Percentiles rank a stretch among this genome's conserved stretches.
These are phyloP conservation scores for Phycomyces nitens DNA, from an alignment of 192 early-diverging fungal species.

Conservation along the genomic window DNA sequence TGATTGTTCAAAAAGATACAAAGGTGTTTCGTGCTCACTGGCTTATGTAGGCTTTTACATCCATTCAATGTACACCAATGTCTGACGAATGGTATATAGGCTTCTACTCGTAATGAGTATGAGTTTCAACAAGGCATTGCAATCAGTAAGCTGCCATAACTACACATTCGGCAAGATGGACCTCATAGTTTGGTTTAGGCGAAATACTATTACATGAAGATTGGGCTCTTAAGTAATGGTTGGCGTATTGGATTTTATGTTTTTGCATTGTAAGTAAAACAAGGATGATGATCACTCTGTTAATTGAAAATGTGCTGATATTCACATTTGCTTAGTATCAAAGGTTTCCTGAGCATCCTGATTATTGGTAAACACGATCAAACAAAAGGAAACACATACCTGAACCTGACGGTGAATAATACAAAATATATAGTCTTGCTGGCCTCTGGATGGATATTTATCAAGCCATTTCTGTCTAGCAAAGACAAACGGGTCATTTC, in stretches of 20 bases:
- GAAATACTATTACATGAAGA: constrained; percentile 47
- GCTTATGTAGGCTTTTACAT: constrained; percentile 39
- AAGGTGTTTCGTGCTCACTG: constrained; percentile 49
- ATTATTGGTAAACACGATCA: constrained; percentile 38
- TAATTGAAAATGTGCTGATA: too few species aligned
- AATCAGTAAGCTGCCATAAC: constrained; percentile 35
- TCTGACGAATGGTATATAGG: constrained; percentile 18
- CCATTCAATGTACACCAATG: not conserved
- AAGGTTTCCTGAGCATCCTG: constrained; percentile 48
- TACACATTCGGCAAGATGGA: not conserved
- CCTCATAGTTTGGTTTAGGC: constrained; percentile 22
- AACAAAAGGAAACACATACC: not conserved
- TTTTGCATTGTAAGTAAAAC: constrained; percentile 44
- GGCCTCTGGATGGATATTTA: constrained; percentile 58
- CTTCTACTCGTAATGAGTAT: constrained; percentile 42
- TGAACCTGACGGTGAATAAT: not conserved
- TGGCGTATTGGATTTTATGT: constrained; percentile 56
- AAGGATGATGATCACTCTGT: not conserved
- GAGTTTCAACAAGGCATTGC: constrained; percentile 47
- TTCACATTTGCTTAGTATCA: constrained; percentile 33
- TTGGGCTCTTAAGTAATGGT: constrained; percentile 45
- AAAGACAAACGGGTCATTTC: constrained; percentile 53
- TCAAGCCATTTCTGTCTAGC: constrained; percentile 51
- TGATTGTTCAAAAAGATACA: constrained; percentile 35
- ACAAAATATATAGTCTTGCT: constrained; percentile 28